These are phyloP conservation scores for Immersiella caudata DNA, from an alignment of 495 filamentous ascomycete genomes.

Conservation along the genomic window DNA sequence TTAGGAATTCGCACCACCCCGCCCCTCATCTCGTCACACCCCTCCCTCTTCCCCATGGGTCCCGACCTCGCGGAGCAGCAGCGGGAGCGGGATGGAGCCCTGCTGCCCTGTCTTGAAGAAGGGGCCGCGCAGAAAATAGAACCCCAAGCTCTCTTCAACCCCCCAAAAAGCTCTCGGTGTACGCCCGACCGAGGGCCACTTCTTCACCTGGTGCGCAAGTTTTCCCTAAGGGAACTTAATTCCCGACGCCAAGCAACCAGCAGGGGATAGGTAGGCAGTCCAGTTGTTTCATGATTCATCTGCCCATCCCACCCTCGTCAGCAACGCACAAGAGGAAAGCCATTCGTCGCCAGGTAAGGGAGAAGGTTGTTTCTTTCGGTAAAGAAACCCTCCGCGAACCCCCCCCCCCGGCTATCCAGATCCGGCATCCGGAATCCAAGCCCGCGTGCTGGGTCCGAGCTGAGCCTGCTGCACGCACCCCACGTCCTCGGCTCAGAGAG, in stretches of 20 bases:
- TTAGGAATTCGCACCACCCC: not conserved
- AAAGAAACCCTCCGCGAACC: not conserved
- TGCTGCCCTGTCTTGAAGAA: not conserved
- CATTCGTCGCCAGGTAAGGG: not conserved
- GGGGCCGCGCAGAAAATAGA: not conserved
- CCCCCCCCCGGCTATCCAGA: not conserved
- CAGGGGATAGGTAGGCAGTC: not conserved
- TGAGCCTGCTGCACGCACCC: not conserved
- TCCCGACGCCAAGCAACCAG: too few relatives aligned
- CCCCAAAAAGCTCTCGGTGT: too few relatives aligned
- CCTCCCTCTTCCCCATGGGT: not conserved
- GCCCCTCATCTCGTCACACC: not conserved
- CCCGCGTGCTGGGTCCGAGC: not conserved
- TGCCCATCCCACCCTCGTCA: not conserved
- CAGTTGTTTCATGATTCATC: not conserved
- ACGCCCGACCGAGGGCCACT: too few relatives aligned
- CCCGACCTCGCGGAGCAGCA: not conserved
- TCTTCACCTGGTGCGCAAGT: too few relatives aligned
- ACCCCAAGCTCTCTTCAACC: not conserved
- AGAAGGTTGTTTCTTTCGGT: not conserved
- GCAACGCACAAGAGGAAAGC: not conserved
- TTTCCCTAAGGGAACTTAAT: not conserved
- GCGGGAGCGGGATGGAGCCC: not conserved
- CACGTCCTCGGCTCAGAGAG: not conserved
- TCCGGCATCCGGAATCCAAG: not conserved